phyloP scores from a whole-genome alignment of 148 eudicot genomes.

The Persicaria maculosa region DNA sequence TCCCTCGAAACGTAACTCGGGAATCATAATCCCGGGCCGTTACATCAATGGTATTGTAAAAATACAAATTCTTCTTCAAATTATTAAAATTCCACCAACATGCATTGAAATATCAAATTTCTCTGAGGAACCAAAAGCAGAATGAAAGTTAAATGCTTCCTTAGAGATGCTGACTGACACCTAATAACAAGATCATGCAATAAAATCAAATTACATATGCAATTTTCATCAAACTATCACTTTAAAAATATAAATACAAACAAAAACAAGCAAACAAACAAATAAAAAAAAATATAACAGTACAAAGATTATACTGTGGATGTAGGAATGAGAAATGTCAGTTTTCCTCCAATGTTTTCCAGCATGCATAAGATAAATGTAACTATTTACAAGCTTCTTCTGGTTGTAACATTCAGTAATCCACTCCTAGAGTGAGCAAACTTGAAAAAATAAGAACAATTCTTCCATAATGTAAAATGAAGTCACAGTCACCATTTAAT shows the following conservation, averaged over 20 bases:
- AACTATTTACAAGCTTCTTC: conserved; percentile 82
- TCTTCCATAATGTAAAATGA: background rate
- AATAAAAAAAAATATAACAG: background rate
- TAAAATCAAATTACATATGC: background rate
- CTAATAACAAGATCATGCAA: background rate
- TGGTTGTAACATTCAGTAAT: conserved; percentile 65
- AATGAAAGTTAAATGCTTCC: background rate
- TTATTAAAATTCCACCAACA: background rate
- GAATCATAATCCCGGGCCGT: too few species aligned
- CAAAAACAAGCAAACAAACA: background rate
- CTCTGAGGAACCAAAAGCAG: background rate
- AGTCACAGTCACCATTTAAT: too few species aligned
- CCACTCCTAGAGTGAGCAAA: conserved; percentile 57
- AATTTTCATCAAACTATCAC: background rate
- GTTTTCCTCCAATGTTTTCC: conserved; percentile 88
- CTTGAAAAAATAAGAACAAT: conserved; percentile 16
- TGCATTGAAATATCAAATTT: background rate
- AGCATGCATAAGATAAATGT: conserved; percentile 69
- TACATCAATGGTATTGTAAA: background rate
- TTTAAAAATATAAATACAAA: background rate
- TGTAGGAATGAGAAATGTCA: conserved; percentile 24
- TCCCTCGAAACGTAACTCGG: too few species aligned
- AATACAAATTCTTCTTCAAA: background rate
- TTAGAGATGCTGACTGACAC: background rate
- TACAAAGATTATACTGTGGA: conserved; percentile 32